Conservation (phyloP, 163 green algal species). For the Trebouxiophyceae sp. region DNA sequence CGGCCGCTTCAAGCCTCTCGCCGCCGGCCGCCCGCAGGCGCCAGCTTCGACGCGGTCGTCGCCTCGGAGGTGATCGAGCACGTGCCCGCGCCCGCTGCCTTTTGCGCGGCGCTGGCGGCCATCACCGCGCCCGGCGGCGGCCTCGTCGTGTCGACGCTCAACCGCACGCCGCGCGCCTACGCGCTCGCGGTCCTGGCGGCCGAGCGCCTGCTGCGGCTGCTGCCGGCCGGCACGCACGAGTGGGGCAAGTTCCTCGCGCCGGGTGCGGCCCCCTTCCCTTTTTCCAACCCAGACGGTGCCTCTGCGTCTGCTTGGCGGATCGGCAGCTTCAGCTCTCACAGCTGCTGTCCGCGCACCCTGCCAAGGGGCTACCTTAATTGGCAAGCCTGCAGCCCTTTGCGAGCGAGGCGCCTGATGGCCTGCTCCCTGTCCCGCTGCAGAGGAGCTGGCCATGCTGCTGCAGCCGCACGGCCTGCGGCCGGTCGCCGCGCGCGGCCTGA, state of each 20-base stretch:
- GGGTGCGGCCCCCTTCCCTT: slow-evolving; percentile 1
- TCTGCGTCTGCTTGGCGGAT: too few species aligned
- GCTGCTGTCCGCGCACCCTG: too few species aligned
- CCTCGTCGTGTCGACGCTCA: slow-evolving; percentile 88
- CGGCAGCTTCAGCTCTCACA: too few species aligned
- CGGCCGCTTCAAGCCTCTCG: too few species aligned
- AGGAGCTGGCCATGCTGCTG: slow-evolving; percentile 72
- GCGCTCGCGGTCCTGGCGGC: slow-evolving; percentile 76
- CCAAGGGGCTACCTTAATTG: too few species aligned
- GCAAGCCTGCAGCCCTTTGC: too few species aligned
- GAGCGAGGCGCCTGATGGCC: too few species aligned
- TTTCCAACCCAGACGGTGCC: too few species aligned
- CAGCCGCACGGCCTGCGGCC: slow-evolving; percentile 33
- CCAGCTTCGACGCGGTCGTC: slow-evolving; percentile 58
- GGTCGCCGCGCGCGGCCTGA: slow-evolving; percentile 62
- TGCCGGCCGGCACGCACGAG: slow-evolving; percentile 81
- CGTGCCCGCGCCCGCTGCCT: slow-evolving; percentile 48
- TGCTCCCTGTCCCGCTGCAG: too few species aligned
- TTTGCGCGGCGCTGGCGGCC: slow-evolving; percentile 24
- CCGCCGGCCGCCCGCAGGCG: too few species aligned
- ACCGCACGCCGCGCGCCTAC: slow-evolving; percentile 77
- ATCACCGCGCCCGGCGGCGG: slow-evolving; percentile 19
- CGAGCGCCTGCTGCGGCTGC: slow-evolving; percentile 72
- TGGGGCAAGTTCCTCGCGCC: slow-evolving; percentile 90
- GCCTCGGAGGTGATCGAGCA: slow-evolving; percentile 94